Evolutionary conservation across 805 yeast species (phyloP).

Genomic region (Scheffersomyces spartinae): DNA sequence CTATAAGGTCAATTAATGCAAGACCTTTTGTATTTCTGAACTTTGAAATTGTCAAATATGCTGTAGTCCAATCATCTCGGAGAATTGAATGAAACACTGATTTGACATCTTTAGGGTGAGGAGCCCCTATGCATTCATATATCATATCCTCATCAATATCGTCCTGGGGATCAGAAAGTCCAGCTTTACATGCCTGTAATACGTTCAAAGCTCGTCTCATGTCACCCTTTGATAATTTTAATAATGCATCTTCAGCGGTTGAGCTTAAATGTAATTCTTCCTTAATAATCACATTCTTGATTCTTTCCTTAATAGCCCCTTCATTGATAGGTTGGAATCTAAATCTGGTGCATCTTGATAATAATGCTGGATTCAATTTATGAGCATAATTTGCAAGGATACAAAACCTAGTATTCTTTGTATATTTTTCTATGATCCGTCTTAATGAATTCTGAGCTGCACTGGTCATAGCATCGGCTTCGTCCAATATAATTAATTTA

Average conservation of each 20-base stretch:
- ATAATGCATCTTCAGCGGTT: slow-evolving; percentile 54
- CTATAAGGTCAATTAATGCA: slow-evolving; percentile 77
- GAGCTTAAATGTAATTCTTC: slow-evolving; percentile 52
- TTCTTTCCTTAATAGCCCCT: slow-evolving; percentile 56
- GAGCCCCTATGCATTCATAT: slow-evolving; percentile 93
- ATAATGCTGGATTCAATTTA: slow-evolving; percentile 86
- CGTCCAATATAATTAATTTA: slow-evolving; percentile 86
- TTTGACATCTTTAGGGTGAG: slow-evolving; percentile 78
- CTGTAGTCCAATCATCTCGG: slow-evolving; percentile 80
- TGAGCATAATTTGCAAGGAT: slow-evolving; percentile 93
- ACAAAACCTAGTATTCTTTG: slow-evolving; percentile 91
- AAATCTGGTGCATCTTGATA: slow-evolving; percentile 92
- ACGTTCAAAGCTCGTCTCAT: slow-evolving; percentile 94
- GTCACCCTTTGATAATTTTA: slow-evolving; percentile 79
- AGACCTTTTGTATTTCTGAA: slow-evolving; percentile 68
- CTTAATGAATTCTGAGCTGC: slow-evolving; percentile 78
- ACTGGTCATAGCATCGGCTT: slow-evolving; percentile 90
- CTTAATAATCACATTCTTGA: slow-evolving; percentile 53
- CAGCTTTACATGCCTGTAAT: slow-evolving; percentile 85
- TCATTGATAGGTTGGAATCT: slow-evolving; percentile 74
- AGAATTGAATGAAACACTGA: slow-evolving; percentile 64
- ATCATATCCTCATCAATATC: slow-evolving; percentile 61
- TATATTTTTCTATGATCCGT: slow-evolving; percentile 81
- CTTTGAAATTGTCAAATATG: slow-evolving; percentile 52
- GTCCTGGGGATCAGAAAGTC: slow-evolving; percentile 36